Evolutionary conservation across 1,139 yeast species (phyloP).

Genomic region (Pichia sp.): DNA sequence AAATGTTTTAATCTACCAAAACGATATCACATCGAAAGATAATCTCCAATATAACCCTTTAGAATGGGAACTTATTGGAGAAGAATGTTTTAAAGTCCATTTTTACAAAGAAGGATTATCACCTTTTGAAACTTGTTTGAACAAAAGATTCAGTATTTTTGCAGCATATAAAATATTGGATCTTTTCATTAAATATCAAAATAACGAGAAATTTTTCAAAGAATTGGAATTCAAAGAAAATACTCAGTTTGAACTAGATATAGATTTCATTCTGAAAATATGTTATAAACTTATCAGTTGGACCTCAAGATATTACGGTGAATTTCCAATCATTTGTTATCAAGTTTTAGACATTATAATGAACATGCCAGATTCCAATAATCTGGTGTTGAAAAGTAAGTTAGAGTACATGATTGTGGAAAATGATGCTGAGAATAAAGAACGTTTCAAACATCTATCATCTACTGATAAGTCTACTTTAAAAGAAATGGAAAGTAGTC

Average conservation of each 20-base stretch:
- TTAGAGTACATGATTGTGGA: constrained; percentile 19
- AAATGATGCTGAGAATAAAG: constrained; percentile 8
- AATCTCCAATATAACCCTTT: constrained; percentile 71
- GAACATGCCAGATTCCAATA: constrained; percentile 18
- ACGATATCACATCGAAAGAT: constrained; percentile 42
- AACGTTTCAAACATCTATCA: constrained; percentile 1
- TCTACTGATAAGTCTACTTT: constrained; percentile 8
- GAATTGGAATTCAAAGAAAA: constrained; percentile 12
- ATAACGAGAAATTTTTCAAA: constrained; percentile 16
- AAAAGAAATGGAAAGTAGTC: constrained; percentile 11
- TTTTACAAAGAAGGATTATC: constrained; percentile 75
- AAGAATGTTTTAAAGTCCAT: constrained; percentile 69
- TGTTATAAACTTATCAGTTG: constrained; percentile 26
- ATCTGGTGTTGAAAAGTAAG: constrained; percentile 21
- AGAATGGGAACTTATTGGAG: constrained; percentile 92
- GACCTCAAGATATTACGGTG: constrained; percentile 29
- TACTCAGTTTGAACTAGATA: constrained; percentile 12
- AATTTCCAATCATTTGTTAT: constrained; percentile 24
- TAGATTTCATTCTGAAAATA: constrained; percentile 23
- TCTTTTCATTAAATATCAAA: constrained; percentile 20
- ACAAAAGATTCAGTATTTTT: constrained; percentile 65
- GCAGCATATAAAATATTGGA: constrained; percentile 32
- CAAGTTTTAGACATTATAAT: constrained; percentile 18
- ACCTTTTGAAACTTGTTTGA: constrained; percentile 68
- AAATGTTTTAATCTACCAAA: constrained; percentile 86